Evolutionary conservation across 108 stramenopile genomes (phyloP), one percentile per base, ranked within the genome.

Genomic region (Cyclotella atomus): DNA sequence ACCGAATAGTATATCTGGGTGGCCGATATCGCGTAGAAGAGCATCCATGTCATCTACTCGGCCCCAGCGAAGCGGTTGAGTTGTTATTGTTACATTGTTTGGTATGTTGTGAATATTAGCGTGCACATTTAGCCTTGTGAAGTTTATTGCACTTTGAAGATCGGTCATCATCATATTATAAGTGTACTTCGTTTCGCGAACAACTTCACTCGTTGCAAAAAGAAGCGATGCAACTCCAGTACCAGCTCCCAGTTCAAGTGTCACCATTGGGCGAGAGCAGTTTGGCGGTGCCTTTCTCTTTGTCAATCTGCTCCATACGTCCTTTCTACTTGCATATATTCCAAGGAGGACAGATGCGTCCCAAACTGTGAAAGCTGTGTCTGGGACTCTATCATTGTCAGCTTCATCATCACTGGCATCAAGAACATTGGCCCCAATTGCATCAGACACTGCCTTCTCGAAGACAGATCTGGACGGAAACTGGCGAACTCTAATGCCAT

Each of bases 391-490:
- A 27, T 59, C 56, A 12, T 24, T 9, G 59, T 57, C 34, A 29
- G 24, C 23, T 34, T 3, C 62, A 0, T 70, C 36, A 23, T 57
- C 68, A 2, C 21, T 4, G 23, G 7, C 19, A 10, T 63, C 61
- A 20, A 33, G n/a, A 23, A 53, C 19, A 23, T 23, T 23, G 10
- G 64, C 12, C 44, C 64, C 64, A 28, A 65, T 47, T 27, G 46
- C 27, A 27, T 65, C 45, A 44, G 23, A 30, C 0, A 47, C 27
- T 28, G 64, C 64, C 27, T 30, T 46, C 27, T 65, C 64, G 16
- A 65, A 65, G 15, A 50, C 64, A n/a, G 64, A 44, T 49, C 64
- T 65, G 25, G 45, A 65, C n/a, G 64, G 64, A 30, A 65, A 65
- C 19, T 65, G 64, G 2, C 64, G 8, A 46, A 65, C 64, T 4